These are phyloP conservation scores for Alliaria petiolata DNA, from an alignment of 345 rosid species.

Conservation along the genomic window DNA sequence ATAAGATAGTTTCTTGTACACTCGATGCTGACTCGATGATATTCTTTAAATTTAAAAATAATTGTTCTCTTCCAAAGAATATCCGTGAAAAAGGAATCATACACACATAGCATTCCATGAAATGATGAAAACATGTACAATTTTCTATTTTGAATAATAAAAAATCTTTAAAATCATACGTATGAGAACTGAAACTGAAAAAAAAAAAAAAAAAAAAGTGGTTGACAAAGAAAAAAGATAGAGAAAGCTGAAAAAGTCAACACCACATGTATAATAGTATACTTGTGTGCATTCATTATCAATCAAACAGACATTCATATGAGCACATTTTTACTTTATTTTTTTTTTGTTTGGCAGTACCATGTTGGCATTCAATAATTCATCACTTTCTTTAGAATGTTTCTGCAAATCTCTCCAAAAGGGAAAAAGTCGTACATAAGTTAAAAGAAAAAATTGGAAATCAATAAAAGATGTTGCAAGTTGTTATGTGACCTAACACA, in stretches of 20 bases:
- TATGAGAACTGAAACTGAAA: background rate
- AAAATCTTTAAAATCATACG: background rate
- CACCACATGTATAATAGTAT: slow-evolving; percentile 3
- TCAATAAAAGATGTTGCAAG: background rate
- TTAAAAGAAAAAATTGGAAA: background rate
- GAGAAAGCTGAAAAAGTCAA: background rate
- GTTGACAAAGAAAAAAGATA: background rate
- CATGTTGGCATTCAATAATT: slow-evolving; percentile 5
- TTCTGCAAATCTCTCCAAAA: background rate
- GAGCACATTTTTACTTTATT: background rate
- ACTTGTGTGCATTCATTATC: slow-evolving; percentile 7
- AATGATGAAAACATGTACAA: background rate
- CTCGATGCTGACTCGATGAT: too few relatives aligned
- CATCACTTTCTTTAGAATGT: slow-evolving; percentile 2
- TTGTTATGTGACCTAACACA: background rate
- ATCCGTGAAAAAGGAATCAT: background rate
- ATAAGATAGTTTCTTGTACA: background rate
- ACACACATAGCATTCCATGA: too few relatives aligned
- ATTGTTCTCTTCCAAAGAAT: too few relatives aligned
- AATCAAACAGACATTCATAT: slow-evolving; percentile 13
- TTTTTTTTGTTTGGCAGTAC: too few relatives aligned
- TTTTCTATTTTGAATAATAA: background rate
- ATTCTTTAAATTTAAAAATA: too few relatives aligned
- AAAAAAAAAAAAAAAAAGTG: too few relatives aligned
- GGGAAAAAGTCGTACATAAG: background rate